phyloP scores from a whole-genome alignment of 176 grass and related monocot genomes.

The Cymbopogon citratus region DNA sequence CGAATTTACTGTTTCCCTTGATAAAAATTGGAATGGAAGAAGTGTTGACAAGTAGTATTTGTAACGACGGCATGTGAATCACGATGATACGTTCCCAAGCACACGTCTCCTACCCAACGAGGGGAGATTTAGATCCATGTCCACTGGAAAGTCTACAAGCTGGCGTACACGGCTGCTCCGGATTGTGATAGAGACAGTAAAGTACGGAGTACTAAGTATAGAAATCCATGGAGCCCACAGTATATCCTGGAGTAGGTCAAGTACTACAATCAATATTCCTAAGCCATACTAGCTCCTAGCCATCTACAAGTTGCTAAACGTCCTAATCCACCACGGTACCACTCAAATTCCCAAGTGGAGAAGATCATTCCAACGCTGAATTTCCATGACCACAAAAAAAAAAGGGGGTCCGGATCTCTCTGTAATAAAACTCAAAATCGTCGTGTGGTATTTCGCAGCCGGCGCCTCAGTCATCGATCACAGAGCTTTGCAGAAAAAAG shows the following conservation, averaged over 20 bases:
- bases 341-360: background rate
- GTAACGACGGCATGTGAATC: background rate
- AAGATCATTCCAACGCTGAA: background rate
- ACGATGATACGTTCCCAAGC: background rate
- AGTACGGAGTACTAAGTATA: too few relatives aligned
- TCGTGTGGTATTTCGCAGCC: background rate
- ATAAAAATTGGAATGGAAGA: background rate
- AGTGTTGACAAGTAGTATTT: background rate
- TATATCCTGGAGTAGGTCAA: background rate
- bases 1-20: background rate
- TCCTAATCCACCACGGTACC: background rate
- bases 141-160: background rate
- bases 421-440: background rate
- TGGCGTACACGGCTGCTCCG: constrained; percentile 18
- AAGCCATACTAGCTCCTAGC: background rate
- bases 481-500: background rate
- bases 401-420: background rate
- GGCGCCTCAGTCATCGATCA: background rate
- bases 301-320: background rate
- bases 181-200: background rate
- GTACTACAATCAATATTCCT: background rate
- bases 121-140: background rate
- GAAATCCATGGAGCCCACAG: background rate
- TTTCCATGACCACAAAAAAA: background rate
- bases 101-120: background rate